phyloP scores from a whole-genome alignment of 306 rosid genomes.

The Gastrolobium villosum region DNA sequence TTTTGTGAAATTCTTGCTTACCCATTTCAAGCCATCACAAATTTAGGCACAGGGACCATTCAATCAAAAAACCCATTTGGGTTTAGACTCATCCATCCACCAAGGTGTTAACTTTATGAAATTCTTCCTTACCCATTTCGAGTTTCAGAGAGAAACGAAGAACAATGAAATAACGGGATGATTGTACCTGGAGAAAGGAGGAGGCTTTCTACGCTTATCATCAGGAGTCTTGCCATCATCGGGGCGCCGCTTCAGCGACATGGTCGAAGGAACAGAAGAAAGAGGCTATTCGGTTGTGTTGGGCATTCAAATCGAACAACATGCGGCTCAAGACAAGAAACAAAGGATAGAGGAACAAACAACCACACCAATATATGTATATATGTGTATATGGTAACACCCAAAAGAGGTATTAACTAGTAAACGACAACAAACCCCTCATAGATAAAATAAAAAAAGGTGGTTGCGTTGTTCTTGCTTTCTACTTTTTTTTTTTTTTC shows the following conservation, averaged over 20 bases:
- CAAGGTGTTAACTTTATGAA: background rate
- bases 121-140: background rate
- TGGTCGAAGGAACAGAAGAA: constrained; percentile 40
- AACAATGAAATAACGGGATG: too few species aligned
- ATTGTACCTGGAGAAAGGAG: constrained; percentile 61
- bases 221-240: constrained; percentile 75
- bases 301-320: constrained; percentile 54
- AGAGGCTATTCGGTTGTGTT: constrained; percentile 7
- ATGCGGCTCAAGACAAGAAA: constrained; percentile 45
- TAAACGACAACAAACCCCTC: constrained; percentile 39
- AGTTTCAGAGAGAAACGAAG: too few species aligned
- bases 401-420: background rate
- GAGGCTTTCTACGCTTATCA: constrained; percentile 78
- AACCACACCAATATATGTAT: background rate
- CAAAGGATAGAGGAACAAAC: constrained; percentile 18
- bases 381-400: background rate
- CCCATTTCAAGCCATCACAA: background rate
- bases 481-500: background rate
- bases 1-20: too few species aligned
- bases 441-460: constrained; percentile 15
- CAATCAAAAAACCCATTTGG: constrained; percentile 5
- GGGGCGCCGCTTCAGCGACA: constrained; percentile 88
- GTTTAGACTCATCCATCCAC: background rate
- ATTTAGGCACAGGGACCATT: background rate
- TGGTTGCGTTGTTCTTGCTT: background rate